Evolutionary conservation across 2,329 filamentous ascomycete genomes (phyloP), one percentile per base, ranked within the genome.

Genomic region (Microascus cirrosus): DNA sequence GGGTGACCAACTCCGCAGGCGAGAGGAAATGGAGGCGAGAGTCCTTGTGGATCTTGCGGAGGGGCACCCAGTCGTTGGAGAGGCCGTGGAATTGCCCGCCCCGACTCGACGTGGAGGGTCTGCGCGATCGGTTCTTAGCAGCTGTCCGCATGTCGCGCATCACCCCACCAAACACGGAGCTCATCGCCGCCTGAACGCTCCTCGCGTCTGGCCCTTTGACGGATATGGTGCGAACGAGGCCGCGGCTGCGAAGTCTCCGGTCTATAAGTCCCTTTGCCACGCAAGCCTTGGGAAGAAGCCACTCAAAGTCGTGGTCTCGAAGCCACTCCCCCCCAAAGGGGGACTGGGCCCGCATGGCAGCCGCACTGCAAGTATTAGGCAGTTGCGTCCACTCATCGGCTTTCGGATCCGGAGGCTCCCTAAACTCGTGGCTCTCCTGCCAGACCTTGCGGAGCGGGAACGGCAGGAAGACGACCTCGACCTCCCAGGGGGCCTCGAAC

Each of bases 381-480:
- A 79, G 65, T 66, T 81, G 79, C 2, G 78, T 82, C 80, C 80
- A 83, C 61, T 78, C 76, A 58, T 82, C 79, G 48, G 68, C 68
- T 5, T 70, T 64, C 12, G 68, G 66, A 1, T 60, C 59, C 11
- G 64, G 63, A 6, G 70, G 63, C 24, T 71, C 71, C 25, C 66
- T 74, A 66, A 83, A 81, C 2, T 81, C 74, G 60, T 73, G 67
- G 3, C 73, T 68, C 52, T 73, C 72, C 59, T 80, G 72, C 81
- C 81, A 84, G 6, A 84, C 64, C 24, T 74, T 77, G 62, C 77
- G 80, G 7, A 84, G 70, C 1, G 78, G 76, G 67, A 89, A 93
- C 1, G 89, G 89, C 8, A 92, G 68, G 59, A 91, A 83, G 1
- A 92, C 83, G 4, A 92, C 85, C 65, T 92, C 87, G 1, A 93